Percentiles rank a stretch among this genome's conserved stretches.
Evolutionary conservation across 106 monocot species (phyloP).

Genomic region (Amphibolis antarctica): DNA sequence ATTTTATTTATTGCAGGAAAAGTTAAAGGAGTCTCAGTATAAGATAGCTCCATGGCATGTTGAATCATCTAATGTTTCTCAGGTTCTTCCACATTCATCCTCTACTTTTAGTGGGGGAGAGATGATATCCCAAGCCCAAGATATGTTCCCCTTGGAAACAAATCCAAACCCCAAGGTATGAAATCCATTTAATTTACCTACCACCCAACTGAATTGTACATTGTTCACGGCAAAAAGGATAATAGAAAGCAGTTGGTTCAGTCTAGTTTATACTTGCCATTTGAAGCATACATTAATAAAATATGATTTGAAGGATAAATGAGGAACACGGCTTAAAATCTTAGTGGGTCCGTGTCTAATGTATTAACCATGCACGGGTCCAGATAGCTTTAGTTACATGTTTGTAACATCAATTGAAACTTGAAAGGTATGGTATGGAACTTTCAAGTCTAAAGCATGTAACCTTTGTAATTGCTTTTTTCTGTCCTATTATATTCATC

Average conservation of each 20-base stretch:
- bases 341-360: too few species aligned
- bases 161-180: background rate
- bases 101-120: conserved; percentile 17
- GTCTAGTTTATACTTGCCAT: background rate
- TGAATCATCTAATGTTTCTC: conserved; percentile 25
- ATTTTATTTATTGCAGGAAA: conserved; percentile 46
- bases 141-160: background rate
- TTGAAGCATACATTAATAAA: too few species aligned
- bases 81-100: conserved; percentile 41
- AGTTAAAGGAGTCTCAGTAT: conserved; percentile 72
- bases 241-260: conserved; percentile 25
- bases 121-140: conserved; percentile 5
- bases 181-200: background rate
- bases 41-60: conserved; percentile 62
- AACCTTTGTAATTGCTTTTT: too few species aligned
- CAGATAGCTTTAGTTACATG: too few species aligned
- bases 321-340: too few species aligned
- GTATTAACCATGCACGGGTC: too few species aligned
- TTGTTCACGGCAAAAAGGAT: too few species aligned
- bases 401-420: too few species aligned
- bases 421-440: too few species aligned
- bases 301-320: too few species aligned
- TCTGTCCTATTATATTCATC: too few species aligned
- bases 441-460: too few species aligned
- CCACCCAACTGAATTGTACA: background rate